These are phyloP conservation scores for Globisporangium cylindrosporum DNA, from an alignment of 352 stramenopile genomes.

Conservation along the genomic window DNA sequence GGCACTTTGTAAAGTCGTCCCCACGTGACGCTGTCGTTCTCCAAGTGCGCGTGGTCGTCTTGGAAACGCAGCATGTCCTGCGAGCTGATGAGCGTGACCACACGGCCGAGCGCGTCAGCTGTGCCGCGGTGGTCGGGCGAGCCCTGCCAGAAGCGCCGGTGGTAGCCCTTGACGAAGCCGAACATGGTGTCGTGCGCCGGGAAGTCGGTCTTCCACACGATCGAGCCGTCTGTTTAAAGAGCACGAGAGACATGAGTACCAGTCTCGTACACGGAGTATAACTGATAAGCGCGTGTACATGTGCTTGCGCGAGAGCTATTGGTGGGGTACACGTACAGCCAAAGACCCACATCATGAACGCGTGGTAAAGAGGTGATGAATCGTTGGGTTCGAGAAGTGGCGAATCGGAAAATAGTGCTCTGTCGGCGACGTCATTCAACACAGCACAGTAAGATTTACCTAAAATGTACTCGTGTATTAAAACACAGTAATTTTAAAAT, in stretches of 20 bases:
- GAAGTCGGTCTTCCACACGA: conserved; percentile 37
- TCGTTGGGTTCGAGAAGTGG: not conserved
- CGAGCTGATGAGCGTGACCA: conserved; percentile 84
- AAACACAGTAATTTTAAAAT: not conserved
- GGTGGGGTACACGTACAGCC: conserved; percentile 4
- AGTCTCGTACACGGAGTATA: not conserved
- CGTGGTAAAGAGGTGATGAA: not conserved
- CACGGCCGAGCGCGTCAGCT: conserved; percentile 68
- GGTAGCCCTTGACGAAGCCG: conserved; percentile 76
- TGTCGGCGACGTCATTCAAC: not conserved
- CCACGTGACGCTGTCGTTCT: conserved; percentile 72
- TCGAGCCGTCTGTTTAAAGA: conserved; percentile 26
- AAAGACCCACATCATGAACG: conserved; percentile 8
- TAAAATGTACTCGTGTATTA: not conserved
- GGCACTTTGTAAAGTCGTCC: conserved; percentile 86
- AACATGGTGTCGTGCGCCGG: conserved; percentile 29
- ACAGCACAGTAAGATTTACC: not conserved
- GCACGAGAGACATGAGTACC: not conserved
- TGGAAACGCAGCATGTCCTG: conserved; percentile 72
- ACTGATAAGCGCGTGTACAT: not conserved
- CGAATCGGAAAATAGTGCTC: not conserved
- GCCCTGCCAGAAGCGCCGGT: conserved; percentile 89
- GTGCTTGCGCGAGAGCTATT: not conserved
- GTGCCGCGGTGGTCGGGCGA: conserved; percentile 86
- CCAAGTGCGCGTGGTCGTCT: conserved; percentile 63